Evolutionary conservation across 768 basidiomycete species (phyloP).

Genomic region (Suillus occidentalis): DNA sequence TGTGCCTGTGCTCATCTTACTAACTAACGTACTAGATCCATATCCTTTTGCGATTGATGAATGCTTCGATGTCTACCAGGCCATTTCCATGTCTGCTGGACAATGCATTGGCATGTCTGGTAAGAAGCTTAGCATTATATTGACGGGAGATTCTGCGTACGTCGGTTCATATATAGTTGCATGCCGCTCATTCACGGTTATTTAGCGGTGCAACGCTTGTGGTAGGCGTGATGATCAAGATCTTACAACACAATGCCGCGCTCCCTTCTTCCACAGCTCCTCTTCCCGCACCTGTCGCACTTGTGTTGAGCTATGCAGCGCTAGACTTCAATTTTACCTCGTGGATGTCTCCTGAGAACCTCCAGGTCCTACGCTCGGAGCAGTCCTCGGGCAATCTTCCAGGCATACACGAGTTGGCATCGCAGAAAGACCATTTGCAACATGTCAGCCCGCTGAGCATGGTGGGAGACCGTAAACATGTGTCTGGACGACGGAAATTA

Average conservation of each 20-base stretch:
- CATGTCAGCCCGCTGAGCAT: conserved; percentile 91
- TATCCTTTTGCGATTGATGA: conserved; percentile 97
- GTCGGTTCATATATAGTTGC: conserved; percentile 32
- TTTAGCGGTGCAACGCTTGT: conserved; percentile 85
- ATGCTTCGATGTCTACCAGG: conserved; percentile 84
- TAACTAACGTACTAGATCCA: conserved; percentile 59
- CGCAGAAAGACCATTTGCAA: conserved; percentile 85
- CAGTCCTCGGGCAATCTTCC: conserved; percentile 83
- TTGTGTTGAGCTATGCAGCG: conserved; percentile 88
- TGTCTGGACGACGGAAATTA: conserved; percentile 40
- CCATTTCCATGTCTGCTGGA: conserved; percentile 80
- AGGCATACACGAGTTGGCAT: conserved; percentile 64
- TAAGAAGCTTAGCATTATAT: conserved; percentile 70
- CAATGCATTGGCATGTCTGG: conserved; percentile 85
- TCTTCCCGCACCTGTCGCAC: conserved; percentile 73
- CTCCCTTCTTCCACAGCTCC: conserved; percentile 28
- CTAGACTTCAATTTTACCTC: conserved; percentile 98
- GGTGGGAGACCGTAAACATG: conserved; percentile 66
- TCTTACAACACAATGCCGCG: conserved; percentile 61
- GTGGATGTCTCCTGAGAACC: conserved; percentile 88
- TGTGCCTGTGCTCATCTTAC: conserved; percentile 3
- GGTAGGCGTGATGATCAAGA: conserved; percentile 79
- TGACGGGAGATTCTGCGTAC: conserved; percentile 97
- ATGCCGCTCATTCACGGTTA: conserved; percentile 14
- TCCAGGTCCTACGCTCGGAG: conserved; percentile 83